A percentile compares a stretch with the other conserved stretches of the same genome.
phyloP scores from a whole-genome alignment of 2,329 filamentous ascomycete species.

The Onygena corvina region DNA sequence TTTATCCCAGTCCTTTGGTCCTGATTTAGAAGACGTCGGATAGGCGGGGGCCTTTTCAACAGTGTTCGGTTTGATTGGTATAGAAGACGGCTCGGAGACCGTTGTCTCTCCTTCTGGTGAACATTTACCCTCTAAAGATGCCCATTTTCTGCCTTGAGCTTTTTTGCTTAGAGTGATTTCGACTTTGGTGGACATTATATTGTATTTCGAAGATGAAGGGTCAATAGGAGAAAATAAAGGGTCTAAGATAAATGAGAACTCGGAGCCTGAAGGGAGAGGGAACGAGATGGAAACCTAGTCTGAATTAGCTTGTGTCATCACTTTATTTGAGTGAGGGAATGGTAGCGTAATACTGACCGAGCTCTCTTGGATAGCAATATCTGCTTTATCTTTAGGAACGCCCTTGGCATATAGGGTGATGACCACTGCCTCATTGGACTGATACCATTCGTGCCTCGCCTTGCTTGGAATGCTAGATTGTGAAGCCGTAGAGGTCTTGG shows the following conservation, averaged over 20 bases:
- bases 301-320: constrained; percentile 10
- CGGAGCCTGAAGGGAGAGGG: constrained; percentile 40
- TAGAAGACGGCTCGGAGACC: constrained; percentile 14
- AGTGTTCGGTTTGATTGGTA: constrained; percentile 14
- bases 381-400: constrained; percentile 45
- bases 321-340: constrained; percentile 7
- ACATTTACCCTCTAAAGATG: constrained; percentile 39
- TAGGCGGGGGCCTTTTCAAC: constrained; percentile 48
- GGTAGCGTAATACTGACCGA: constrained; percentile 28
- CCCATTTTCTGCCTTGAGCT: constrained; percentile 56
- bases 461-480: constrained; percentile 39
- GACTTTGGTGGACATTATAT: constrained; percentile 64
- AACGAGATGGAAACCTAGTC: constrained; percentile 47
- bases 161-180: constrained; percentile 63
- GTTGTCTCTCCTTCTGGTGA: constrained; percentile 16
- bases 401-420: constrained; percentile 56
- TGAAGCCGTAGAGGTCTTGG: constrained; percentile 22
- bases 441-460: constrained; percentile 59
- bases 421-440: constrained; percentile 48
- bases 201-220: constrained; percentile 46
- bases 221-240: constrained; percentile 58
- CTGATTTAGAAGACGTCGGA: constrained; percentile 72
- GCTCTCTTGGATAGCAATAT: constrained; percentile 41
- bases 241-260: constrained; percentile 51
- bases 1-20: constrained; percentile 87